Conservation (phyloP, 2,329 filamentous ascomycete genomes). For the Claviceps maximensis region DNA sequence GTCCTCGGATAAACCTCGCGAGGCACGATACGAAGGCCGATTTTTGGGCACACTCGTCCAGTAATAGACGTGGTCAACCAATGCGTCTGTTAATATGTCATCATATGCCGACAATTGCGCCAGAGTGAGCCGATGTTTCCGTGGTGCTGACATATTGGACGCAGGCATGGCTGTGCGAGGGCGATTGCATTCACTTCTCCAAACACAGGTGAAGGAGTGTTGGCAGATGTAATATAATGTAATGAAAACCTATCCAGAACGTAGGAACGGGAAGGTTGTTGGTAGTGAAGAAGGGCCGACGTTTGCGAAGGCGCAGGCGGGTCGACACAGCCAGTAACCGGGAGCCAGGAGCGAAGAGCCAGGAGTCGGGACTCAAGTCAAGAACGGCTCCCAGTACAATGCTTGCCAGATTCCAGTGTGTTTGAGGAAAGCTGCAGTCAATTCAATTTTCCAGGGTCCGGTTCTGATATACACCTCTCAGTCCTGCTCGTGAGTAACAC, state of each 20-base stretch:
- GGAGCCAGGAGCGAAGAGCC: too few species aligned
- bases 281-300: not conserved
- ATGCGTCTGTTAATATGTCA: conserved; percentile 86
- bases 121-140: conserved; percentile 64
- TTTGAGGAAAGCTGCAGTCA: not conserved
- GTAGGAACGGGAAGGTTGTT: not conserved
- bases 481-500: not conserved
- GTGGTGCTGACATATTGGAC: conserved; percentile 19
- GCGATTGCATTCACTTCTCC: not conserved
- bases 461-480: not conserved
- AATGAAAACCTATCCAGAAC: too few species aligned
- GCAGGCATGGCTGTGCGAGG: conserved; percentile 21
- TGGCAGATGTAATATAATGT: not conserved
- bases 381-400: too few species aligned
- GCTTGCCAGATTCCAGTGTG: too few species aligned
- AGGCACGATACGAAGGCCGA: conserved; percentile 70
- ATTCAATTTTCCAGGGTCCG: not conserved
- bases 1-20: conserved; percentile 59
- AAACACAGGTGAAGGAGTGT: not conserved
- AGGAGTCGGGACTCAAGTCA: too few species aligned
- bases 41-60: conserved; percentile 97
- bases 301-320: not conserved
- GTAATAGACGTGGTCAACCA: conserved; percentile 92
- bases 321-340: not conserved
- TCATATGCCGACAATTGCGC: conserved; percentile 86